These are phyloP conservation scores for Sambucus nigra DNA, from an alignment of 129 eudicot genomes.

Conservation along the genomic window DNA sequence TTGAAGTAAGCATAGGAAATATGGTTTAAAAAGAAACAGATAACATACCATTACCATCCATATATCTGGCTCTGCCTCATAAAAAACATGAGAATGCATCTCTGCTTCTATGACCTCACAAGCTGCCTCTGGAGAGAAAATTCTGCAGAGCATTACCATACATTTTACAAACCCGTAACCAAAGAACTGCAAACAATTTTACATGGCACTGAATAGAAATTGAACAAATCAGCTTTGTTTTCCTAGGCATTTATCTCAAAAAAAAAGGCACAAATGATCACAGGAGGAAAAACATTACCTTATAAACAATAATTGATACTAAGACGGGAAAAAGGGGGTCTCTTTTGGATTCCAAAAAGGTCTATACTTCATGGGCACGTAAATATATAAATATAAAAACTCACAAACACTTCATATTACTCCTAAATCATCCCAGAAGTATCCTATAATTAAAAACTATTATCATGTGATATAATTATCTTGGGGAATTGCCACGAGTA, in stretches of 20 bases:
- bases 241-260: conserved; percentile 1
- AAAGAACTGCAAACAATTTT: conserved; percentile 3
- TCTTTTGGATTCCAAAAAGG: too few relatives aligned
- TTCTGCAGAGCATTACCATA: conserved; percentile 30
- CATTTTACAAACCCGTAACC: conserved; percentile 10
- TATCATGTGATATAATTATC: too few relatives aligned
- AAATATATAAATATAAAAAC: too few relatives aligned
- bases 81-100: conserved; percentile 81
- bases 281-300: too few relatives aligned
- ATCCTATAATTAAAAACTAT: too few relatives aligned
- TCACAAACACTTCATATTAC: too few relatives aligned
- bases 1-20: too few relatives aligned
- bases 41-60: conserved; percentile 97
- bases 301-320: too few relatives aligned
- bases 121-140: conserved; percentile 96
- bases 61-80: conserved; percentile 94
- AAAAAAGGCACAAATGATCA: not conserved
- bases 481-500: too few relatives aligned
- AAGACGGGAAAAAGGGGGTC: too few relatives aligned
- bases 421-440: too few relatives aligned
- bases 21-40: conserved; percentile 3
- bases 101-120: conserved; percentile 99
- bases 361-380: too few relatives aligned
- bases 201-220: not conserved
- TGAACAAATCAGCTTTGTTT: not conserved